Conservation (phyloP, 768 basidiomycete genomes). For the Dentipellis fragilis region DNA sequence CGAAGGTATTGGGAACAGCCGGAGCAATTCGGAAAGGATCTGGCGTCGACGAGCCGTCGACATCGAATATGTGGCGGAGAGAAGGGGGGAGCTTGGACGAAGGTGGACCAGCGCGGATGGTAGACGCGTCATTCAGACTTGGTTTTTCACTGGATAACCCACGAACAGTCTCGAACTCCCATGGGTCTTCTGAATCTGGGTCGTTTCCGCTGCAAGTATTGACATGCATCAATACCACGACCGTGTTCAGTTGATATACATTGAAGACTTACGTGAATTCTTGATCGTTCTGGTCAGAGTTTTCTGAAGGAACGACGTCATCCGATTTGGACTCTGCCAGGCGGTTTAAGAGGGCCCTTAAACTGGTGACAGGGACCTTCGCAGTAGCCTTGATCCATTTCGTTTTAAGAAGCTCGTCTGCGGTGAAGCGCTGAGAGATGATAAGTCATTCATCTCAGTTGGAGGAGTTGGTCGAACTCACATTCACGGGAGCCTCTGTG, state of each 20-base stretch:
- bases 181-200: conserved; percentile 25
- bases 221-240: conserved; percentile 18
- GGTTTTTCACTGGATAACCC: conserved; percentile 21
- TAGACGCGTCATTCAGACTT: conserved; percentile 14
- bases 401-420: conserved; percentile 79
- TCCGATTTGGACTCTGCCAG: conserved; percentile 18
- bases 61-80: conserved; percentile 70
- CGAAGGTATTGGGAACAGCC: conserved; percentile 13
- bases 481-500: conserved; percentile 71
- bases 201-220: conserved; percentile 7
- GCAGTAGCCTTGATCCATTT: conserved; percentile 82
- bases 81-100: conserved; percentile 62
- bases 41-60: conserved; percentile 26
- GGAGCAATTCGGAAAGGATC: conserved; percentile 35
- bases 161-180: conserved; percentile 74
- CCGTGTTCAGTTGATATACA: neutral
- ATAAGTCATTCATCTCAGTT: neutral
- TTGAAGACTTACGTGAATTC: neutral
- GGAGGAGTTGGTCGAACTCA: conserved; percentile 23
- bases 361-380: conserved; percentile 53
- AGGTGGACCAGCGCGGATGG: conserved; percentile 39
- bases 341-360: conserved; percentile 74
- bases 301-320: neutral
- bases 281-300: neutral
- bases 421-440: conserved; percentile 58